Base-by-base conservation (phyloP, 176 grass and related monocot species). In the Oryza punctata region DNA sequence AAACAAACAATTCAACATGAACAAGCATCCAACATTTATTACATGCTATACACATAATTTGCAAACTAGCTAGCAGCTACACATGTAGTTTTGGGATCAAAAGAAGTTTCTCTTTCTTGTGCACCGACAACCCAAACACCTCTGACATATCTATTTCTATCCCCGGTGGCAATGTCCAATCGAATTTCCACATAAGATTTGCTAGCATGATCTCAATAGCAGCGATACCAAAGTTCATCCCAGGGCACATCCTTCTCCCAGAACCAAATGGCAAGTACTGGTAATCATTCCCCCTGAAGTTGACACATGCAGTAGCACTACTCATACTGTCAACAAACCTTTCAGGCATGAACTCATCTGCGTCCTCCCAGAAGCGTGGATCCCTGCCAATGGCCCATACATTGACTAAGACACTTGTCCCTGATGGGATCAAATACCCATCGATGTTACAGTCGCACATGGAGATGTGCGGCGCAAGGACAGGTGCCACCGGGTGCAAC, bases 251-350 rank as follows among this genome's bases (percentile, higher is more conserved):
- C 46, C 46, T 49, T 1, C 13, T 2, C 1, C 73, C 73, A 24
- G 11, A 6, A 11, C 73, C 73, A 57, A 76, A 76, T 7, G 73
- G 73, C 50, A 76, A 60, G 50, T 76, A 76, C 25, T 65, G 30
- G 15, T 1, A n/a, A 15, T 60, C 50, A 23, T 60, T 60, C 12
- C 12, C 73, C 12, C 10, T 76, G 12, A 60, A 76, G 28, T 76
- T n/a, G 2, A 76, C n/a, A 33, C 4, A 9, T 3, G 1, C 5
- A 29, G 72, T 47, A 11, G 0, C 32, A 12, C 30, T 16, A 49
- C 46, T 49, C 13, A 15, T 52, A 13, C 10, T 52, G 8, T 37
- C 30, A 21, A 76, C 0, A 11, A 76, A 76, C 63, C 63, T 65
- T 15, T 65, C 50, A 3, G 50, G 73, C 28, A 76, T 15, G 30